Evolutionary conservation across 352 stramenopile species (phyloP).

Genomic region (Pythium periplocum): DNA sequence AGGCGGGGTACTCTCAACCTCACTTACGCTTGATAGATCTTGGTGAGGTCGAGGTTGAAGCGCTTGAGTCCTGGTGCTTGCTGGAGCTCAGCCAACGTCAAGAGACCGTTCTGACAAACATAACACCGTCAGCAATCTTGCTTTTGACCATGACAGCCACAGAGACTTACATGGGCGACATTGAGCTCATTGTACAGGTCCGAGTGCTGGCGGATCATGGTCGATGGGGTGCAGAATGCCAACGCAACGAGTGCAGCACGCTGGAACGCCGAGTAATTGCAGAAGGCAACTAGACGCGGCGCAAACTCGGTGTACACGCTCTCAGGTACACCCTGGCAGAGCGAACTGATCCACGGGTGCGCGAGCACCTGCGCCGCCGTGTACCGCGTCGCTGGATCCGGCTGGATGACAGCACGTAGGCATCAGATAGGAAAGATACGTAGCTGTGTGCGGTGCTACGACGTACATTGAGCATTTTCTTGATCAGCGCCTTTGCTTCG

Average conservation of each 20-base stretch:
- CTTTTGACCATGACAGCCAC: neutral
- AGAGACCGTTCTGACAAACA: constrained; percentile 40
- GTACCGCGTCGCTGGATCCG: constrained; percentile 40
- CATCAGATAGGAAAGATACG: too few relatives aligned
- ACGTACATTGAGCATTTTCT: constrained; percentile 62
- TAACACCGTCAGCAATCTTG: neutral
- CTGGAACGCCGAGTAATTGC: constrained; percentile 55
- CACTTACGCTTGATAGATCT: constrained; percentile 51
- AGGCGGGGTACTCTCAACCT: too few relatives aligned
- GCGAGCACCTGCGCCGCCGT: constrained; percentile 57
- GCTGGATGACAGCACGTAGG: constrained; percentile 17
- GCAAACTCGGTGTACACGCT: constrained; percentile 64
- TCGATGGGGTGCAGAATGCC: constrained; percentile 66
- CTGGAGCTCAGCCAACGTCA: constrained; percentile 67
- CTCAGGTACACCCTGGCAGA: constrained; percentile 24
- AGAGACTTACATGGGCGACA: constrained; percentile 43
- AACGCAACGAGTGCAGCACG: constrained; percentile 59
- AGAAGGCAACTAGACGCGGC: constrained; percentile 59
- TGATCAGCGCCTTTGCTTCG: constrained; percentile 67
- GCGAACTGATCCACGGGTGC: constrained; percentile 71
- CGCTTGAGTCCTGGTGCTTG: constrained; percentile 38
- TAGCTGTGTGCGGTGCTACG: too few relatives aligned
- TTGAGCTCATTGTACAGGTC: constrained; percentile 81
- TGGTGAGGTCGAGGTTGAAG: constrained; percentile 61
- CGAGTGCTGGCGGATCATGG: constrained; percentile 41